phyloP scores from a whole-genome alignment of 106 monocot species.

The Dendrobium huoshanense region DNA sequence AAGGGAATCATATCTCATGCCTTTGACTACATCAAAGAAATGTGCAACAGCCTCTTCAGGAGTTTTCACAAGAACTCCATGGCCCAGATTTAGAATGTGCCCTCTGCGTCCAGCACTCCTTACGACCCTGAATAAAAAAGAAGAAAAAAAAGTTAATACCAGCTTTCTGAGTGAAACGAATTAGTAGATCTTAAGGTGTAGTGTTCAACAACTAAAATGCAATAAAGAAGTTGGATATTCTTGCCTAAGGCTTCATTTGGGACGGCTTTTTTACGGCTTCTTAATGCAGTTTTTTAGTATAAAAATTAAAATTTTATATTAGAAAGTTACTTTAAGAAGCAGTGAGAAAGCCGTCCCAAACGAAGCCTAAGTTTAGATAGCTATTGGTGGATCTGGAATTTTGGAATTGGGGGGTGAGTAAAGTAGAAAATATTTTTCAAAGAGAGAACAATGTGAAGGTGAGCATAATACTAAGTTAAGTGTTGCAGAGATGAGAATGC shows the following conservation, averaged over 20 bases:
- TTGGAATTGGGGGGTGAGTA: too few relatives aligned
- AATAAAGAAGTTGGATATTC: background rate
- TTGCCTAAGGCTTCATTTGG: background rate
- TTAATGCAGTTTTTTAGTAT: too few relatives aligned
- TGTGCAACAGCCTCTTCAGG: conserved; percentile 94
- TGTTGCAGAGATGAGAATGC: too few relatives aligned
- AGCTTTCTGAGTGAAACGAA: background rate
- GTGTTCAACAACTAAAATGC: background rate
- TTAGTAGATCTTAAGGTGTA: background rate
- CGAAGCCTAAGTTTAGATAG: too few relatives aligned
- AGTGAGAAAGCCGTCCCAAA: too few relatives aligned
- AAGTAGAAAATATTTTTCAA: too few relatives aligned
- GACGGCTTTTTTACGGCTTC: too few relatives aligned
- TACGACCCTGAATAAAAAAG: conserved; percentile 50
- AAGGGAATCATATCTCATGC: conserved; percentile 63
- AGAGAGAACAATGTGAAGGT: too few relatives aligned
- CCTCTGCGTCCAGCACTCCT: conserved; percentile 65
- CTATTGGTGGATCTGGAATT: too few relatives aligned
- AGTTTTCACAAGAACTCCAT: conserved; percentile 85
- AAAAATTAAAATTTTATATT: too few relatives aligned
- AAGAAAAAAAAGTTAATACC: background rate
- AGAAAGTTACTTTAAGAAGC: too few relatives aligned
- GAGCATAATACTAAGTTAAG: too few relatives aligned
- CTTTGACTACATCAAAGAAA: conserved; percentile 84
- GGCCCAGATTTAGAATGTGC: conserved; percentile 91